phyloP scores from a whole-genome alignment of 768 basidiomycete species.

The Kwoniella europaea region DNA sequence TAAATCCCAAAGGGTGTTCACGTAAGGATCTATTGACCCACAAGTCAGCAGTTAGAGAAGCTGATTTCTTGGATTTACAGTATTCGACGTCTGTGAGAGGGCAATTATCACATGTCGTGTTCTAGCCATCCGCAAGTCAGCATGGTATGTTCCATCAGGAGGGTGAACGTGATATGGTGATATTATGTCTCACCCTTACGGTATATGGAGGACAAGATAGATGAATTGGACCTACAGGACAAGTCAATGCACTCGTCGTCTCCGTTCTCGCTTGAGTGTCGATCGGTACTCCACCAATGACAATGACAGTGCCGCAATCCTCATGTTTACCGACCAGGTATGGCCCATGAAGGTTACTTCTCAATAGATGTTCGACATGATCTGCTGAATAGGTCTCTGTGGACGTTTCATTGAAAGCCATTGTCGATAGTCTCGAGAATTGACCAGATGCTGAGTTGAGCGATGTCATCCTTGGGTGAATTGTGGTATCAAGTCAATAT shows the following conservation, averaged over 20 bases:
- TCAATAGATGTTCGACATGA: neutral
- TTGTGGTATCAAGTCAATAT: too few species aligned
- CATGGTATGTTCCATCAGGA: neutral
- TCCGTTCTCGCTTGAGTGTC: too few species aligned
- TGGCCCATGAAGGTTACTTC: neutral
- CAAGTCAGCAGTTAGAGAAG: neutral
- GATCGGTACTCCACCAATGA: neutral
- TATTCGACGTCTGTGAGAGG: neutral
- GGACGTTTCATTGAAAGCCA: neutral
- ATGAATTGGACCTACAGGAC: too few species aligned
- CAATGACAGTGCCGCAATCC: neutral
- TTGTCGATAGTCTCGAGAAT: neutral
- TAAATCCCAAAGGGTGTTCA: neutral
- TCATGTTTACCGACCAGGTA: neutral
- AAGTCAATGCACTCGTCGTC: too few species aligned
- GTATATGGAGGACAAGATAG: too few species aligned
- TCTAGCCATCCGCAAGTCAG: neutral
- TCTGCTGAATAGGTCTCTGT: neutral
- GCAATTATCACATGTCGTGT: neutral
- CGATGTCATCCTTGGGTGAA: too few species aligned
- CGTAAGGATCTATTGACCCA: neutral
- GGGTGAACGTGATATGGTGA: too few species aligned
- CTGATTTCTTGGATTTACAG: neutral
- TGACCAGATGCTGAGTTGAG: too few species aligned
- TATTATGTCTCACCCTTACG: too few species aligned